These are phyloP conservation scores for Starmerella floris DNA, from an alignment of 805 yeast genomes.

Conservation along the genomic window DNA sequence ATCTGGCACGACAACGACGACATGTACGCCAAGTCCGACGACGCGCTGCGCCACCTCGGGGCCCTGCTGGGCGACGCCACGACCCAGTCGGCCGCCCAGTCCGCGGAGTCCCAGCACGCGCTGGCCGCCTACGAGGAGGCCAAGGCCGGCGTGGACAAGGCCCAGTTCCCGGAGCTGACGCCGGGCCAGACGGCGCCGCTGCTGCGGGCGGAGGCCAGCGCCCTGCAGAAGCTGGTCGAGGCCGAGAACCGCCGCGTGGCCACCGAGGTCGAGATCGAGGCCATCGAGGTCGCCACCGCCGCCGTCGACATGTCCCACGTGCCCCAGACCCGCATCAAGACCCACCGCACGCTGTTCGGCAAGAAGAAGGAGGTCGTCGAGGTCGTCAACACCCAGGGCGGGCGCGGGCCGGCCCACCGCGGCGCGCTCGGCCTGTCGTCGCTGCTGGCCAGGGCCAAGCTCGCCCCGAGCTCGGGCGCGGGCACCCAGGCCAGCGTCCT, in stretches of 20 bases:
- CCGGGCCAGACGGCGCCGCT: constrained; percentile 23
- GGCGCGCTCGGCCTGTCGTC: constrained; percentile 21
- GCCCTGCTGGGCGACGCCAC: constrained; percentile 30
- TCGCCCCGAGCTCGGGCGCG: constrained; percentile 15
- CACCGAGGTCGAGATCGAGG: constrained; percentile 78
- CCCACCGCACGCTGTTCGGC: constrained; percentile 47
- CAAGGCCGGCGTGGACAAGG: constrained; percentile 11
- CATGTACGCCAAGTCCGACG: constrained; percentile 37
- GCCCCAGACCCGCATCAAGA: constrained; percentile 31
- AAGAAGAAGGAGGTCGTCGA: constrained; percentile 24
- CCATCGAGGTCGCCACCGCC: constrained; percentile 73
- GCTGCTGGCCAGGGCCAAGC: constrained; percentile 19
- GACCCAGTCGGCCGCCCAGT: constrained; percentile 25
- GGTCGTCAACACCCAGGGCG: constrained; percentile 12
- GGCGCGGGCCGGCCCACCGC: constrained; percentile 3
- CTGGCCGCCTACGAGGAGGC: constrained; percentile 31
- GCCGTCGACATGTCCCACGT: constrained; percentile 35
- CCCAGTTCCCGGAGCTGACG: constrained; percentile 26
- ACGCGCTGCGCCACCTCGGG: constrained; percentile 26
- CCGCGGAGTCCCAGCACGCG: constrained; percentile 15
- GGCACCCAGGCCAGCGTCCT: constrained; percentile 24
- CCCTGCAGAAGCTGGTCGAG: constrained; percentile 49
- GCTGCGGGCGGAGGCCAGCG: constrained; percentile 38
- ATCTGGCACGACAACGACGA: constrained; percentile 96
- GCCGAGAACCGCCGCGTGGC: constrained; percentile 63